A percentile compares a stretch with the other conserved stretches of the same genome.
Conservation (phyloP, 129 eudicot species). For the Ambrosia artemisiifolia region DNA sequence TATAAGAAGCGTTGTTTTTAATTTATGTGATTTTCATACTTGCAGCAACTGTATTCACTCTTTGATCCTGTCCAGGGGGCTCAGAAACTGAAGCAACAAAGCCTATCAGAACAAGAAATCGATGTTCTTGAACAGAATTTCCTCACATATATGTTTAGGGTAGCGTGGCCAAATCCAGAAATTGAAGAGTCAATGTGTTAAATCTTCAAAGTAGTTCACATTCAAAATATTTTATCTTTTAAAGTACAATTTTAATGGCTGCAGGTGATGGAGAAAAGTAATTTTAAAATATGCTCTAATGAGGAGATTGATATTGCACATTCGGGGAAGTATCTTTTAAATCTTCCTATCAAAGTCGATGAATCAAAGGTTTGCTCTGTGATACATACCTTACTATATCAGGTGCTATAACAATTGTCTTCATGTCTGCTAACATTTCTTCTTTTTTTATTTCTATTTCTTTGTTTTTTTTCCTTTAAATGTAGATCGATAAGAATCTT, state of each 20-base stretch:
- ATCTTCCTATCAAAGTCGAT: slow-evolving; percentile 90
- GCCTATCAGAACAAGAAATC: slow-evolving; percentile 61
- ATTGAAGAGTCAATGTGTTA: not conserved
- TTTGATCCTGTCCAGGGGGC: slow-evolving; percentile 90
- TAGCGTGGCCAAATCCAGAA: slow-evolving; percentile 9
- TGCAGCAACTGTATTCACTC: slow-evolving; percentile 86
- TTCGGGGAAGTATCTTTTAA: slow-evolving; percentile 80
- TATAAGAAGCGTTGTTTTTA: not conserved
- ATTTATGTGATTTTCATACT: not conserved
- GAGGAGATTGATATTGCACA: slow-evolving; percentile 88
- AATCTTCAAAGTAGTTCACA: not conserved
- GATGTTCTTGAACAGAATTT: slow-evolving; percentile 92
- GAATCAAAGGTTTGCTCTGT: slow-evolving; percentile 70
- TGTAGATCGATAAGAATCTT: slow-evolving; percentile 78
- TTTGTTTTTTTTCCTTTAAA: not conserved
- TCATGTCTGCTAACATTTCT: not conserved
- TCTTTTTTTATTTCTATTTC: not conserved
- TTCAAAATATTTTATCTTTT: not conserved
- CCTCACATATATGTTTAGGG: slow-evolving; percentile 69
- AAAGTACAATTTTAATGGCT: not conserved
- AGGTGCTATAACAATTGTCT: not conserved
- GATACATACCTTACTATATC: not conserved
- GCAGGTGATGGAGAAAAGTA: slow-evolving; percentile 95
- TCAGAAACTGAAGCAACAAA: slow-evolving; percentile 77
- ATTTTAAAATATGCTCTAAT: slow-evolving; percentile 70